These are phyloP conservation scores for Kluyveromyces sp. DNA, from an alignment of 1,139 yeast genomes.

Conservation along the genomic window DNA sequence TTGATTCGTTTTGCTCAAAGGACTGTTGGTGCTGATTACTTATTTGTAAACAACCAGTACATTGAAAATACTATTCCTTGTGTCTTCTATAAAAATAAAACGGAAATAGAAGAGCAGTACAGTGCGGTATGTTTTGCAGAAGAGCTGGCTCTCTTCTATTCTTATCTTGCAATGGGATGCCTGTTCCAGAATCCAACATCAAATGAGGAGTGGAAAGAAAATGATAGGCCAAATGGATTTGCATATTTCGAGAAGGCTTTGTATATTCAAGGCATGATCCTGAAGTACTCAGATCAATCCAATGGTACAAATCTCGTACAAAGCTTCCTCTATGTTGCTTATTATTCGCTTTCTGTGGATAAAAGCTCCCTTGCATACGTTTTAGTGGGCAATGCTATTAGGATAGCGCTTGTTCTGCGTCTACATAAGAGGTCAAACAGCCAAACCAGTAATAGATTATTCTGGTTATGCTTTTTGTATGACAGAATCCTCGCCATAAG, in stretches of 20 bases:
- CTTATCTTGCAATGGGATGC: slow-evolving; percentile 6
- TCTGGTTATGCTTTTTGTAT: slow-evolving; percentile 16
- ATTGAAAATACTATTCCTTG: not conserved
- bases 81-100: slow-evolving; percentile 2
- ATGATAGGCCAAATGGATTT: slow-evolving; percentile 6
- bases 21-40: slow-evolving; percentile 15
- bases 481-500: slow-evolving; percentile 14
- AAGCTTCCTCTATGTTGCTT: slow-evolving; percentile 13
- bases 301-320: slow-evolving; percentile 10
- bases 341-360: slow-evolving; percentile 13
- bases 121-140: slow-evolving; percentile 6
- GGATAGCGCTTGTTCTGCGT: slow-evolving; percentile 11
- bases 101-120: not conserved
- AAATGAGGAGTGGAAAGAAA: too few species aligned
- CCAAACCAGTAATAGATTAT: slow-evolving; percentile 10
- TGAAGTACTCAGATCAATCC: slow-evolving; percentile 3
- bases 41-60: slow-evolving; percentile 11
- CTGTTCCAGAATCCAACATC: slow-evolving; percentile 4
- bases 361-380: slow-evolving; percentile 12
- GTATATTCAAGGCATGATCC: not conserved
- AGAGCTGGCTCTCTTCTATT: slow-evolving; percentile 11
- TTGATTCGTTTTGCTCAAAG: slow-evolving; percentile 8
- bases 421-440: slow-evolving; percentile 9
- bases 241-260: slow-evolving; percentile 9
- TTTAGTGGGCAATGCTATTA: slow-evolving; percentile 13